Conservation (phyloP, 2,329 filamentous ascomycete genomes). For the Fusarium sp. region DNA sequence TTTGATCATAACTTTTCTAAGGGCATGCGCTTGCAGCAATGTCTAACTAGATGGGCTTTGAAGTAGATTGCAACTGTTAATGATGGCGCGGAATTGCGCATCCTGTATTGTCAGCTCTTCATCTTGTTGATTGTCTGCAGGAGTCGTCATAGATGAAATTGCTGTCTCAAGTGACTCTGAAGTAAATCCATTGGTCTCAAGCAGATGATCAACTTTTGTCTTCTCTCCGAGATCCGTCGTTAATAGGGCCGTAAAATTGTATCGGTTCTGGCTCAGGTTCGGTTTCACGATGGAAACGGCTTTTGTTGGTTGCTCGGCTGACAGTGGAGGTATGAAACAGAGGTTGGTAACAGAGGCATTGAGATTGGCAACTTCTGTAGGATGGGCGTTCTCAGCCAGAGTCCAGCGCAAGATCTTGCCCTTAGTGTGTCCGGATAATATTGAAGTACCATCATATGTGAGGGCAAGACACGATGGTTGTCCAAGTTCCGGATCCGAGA, state of each 20-base stretch:
- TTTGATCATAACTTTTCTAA: constrained; percentile 3
- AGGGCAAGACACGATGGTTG: constrained; percentile 75
- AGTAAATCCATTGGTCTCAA: constrained; percentile 61
- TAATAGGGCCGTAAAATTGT: constrained; percentile 75
- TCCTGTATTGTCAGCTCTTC: constrained; percentile 52
- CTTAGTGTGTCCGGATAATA: constrained; percentile 83
- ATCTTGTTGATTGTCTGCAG: constrained; percentile 30
- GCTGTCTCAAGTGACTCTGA: constrained; percentile 61
- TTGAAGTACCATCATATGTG: constrained; percentile 82
- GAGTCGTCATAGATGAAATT: constrained; percentile 57
- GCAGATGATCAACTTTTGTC: constrained; percentile 59
- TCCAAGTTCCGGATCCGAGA: constrained; percentile 71
- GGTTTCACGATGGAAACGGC: constrained; percentile 80
- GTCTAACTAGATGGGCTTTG: constrained; percentile 33
- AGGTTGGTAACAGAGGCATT: constrained; percentile 88
- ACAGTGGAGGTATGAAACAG: constrained; percentile 73
- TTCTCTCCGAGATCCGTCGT: constrained; percentile 54
- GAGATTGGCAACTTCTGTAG: constrained; percentile 74
- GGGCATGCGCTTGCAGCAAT: constrained; percentile 16
- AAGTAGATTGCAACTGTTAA: constrained; percentile 55
- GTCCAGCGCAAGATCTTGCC: constrained; percentile 87
- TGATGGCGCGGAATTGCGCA: constrained; percentile 57
- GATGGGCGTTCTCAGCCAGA: constrained; percentile 75
- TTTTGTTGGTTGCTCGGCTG: constrained; percentile 56
- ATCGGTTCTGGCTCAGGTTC: constrained; percentile 72